phyloP scores from a whole-genome alignment of 305 asterid genomes.

The Fraxinus albicans region DNA sequence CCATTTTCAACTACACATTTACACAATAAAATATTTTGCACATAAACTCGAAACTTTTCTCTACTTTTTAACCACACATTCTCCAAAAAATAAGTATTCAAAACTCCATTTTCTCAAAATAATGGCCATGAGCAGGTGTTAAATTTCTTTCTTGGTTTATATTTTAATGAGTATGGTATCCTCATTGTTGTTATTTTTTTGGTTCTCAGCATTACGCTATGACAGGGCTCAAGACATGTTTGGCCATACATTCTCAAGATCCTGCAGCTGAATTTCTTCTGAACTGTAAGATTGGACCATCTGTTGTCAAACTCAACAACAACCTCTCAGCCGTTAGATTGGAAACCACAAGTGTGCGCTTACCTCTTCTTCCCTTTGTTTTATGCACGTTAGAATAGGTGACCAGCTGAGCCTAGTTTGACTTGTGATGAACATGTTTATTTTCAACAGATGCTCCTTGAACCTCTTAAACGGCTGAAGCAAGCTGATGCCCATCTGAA shows the following conservation, averaged over 20 bases:
- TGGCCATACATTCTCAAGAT: slow-evolving; percentile 88
- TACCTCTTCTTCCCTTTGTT: slow-evolving; percentile 11
- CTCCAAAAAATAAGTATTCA: background rate
- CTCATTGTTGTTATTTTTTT: background rate
- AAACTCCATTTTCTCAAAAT: background rate
- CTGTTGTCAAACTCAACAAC: slow-evolving; percentile 51
- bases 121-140: background rate
- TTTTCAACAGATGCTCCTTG: slow-evolving; percentile 77
- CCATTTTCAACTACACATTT: background rate
- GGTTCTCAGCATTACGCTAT: slow-evolving; percentile 76
- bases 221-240: slow-evolving; percentile 78
- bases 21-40: background rate
- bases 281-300: slow-evolving; percentile 74
- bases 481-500: slow-evolving; percentile 83
- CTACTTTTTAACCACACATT: no score
- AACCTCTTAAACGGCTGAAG: slow-evolving; percentile 79
- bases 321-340: slow-evolving; percentile 78
- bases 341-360: slow-evolving; percentile 77
- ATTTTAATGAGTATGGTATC: background rate
- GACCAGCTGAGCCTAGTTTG: slow-evolving; percentile 10
- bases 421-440: slow-evolving; percentile 25
- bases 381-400: slow-evolving; percentile 14
- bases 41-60: background rate
- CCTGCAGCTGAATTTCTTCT: slow-evolving; percentile 78
- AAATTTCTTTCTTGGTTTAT: background rate